Percentiles rank a stretch among this genome's conserved stretches.
Evolutionary conservation across 306 rosid genomes (phyloP).

Genomic region (Ammopiptanthus mongolicus): DNA sequence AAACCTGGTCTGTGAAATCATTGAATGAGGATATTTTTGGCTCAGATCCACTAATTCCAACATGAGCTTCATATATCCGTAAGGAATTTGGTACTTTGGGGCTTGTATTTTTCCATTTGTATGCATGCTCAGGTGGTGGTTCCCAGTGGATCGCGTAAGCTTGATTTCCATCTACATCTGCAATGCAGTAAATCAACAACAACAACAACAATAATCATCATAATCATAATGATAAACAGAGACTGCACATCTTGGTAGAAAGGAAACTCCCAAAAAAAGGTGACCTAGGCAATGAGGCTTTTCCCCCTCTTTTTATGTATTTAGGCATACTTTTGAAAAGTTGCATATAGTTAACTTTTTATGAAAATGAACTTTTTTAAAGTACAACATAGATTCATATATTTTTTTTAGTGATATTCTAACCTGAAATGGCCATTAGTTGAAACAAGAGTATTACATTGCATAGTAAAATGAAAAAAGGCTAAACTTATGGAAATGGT

Average conservation of each 20-base stretch:
- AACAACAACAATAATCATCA: background rate
- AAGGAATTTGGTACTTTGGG: slow-evolving; percentile 70
- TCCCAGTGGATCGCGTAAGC: slow-evolving; percentile 95
- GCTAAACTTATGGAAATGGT: background rate
- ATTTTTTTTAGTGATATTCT: background rate
- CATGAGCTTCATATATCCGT: slow-evolving; percentile 91
- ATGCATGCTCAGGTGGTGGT: slow-evolving; percentile 78
- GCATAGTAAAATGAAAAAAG: background rate
- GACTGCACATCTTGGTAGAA: background rate
- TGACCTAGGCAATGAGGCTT: background rate
- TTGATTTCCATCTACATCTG: slow-evolving; percentile 71
- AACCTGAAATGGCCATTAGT: background rate
- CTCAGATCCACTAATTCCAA: slow-evolving; percentile 95
- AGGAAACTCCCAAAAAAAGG: background rate
- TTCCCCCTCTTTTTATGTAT: background rate
- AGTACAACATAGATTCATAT: background rate
- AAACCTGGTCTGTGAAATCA: slow-evolving; percentile 65
- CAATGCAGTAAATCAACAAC: slow-evolving; percentile 30
- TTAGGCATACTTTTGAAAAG: background rate
- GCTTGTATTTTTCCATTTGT: slow-evolving; percentile 63
- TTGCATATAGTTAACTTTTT: background rate
- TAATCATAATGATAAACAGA: background rate
- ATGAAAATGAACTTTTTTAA: background rate
- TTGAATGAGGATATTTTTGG: slow-evolving; percentile 72
- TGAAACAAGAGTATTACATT: background rate